These are phyloP conservation scores for Termitomyces sp. DNA, from an alignment of 768 basidiomycete species.

Conservation along the genomic window DNA sequence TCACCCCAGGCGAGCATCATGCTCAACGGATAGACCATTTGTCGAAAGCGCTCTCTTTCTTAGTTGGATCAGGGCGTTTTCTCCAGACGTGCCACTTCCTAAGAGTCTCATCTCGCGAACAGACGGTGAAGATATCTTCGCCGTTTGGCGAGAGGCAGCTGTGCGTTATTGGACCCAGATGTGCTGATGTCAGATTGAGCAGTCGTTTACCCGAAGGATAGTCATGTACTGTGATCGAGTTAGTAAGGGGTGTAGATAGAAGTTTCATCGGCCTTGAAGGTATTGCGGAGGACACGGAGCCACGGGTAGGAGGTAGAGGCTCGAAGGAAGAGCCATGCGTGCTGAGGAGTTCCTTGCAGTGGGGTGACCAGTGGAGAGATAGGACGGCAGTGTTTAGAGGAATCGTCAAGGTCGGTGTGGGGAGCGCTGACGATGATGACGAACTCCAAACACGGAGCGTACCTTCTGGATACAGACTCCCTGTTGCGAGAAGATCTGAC, in stretches of 20 bases:
- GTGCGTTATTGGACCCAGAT: conserved; percentile 48
- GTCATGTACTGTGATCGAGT: conserved; percentile 63
- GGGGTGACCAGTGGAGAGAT: conserved; percentile 77
- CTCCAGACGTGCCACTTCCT: conserved; percentile 73
- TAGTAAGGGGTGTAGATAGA: conserved; percentile 49
- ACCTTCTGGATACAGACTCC: conserved; percentile 73
- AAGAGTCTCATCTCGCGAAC: conserved; percentile 60
- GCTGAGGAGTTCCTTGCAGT: conserved; percentile 84
- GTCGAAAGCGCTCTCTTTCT: conserved; percentile 40
- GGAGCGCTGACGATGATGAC: conserved; percentile 24
- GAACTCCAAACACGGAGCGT: conserved; percentile 68
- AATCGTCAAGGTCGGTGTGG: conserved; percentile 50
- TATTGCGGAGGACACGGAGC: conserved; percentile 7
- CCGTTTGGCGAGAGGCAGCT: conserved; percentile 62
- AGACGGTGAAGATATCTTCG: conserved; percentile 59
- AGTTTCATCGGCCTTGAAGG: conserved; percentile 48
- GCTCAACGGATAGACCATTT: conserved; percentile 40
- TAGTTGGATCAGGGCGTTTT: conserved; percentile 25
- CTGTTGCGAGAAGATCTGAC: conserved; percentile 66
- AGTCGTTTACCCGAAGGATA: conserved; percentile 59
- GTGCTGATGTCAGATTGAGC: conserved; percentile 53
- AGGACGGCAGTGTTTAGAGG: conserved; percentile 70
- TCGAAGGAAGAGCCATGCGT: conserved; percentile 69
- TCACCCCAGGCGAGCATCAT: neutral
- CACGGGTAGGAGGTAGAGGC: conserved; percentile 33